These are phyloP conservation scores for Rhododendron henanense DNA, from an alignment of 148 eudicot species.

Conservation along the genomic window DNA sequence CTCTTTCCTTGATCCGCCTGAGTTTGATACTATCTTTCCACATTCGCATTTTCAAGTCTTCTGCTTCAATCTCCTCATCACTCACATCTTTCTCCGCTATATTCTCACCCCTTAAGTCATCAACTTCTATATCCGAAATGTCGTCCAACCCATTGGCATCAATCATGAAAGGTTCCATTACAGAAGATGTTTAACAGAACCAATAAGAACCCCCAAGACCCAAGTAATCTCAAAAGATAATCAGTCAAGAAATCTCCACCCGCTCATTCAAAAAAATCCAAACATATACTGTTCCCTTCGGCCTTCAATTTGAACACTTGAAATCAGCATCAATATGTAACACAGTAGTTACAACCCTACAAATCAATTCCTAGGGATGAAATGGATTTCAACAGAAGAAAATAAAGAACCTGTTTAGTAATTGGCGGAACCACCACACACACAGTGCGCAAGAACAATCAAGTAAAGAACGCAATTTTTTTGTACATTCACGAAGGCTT, in stretches of 20 bases:
- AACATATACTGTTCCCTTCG: not conserved
- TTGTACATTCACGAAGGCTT: not conserved
- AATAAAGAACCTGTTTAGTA: not conserved
- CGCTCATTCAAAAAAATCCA: not conserved
- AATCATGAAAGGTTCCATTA: slow-evolving; percentile 21
- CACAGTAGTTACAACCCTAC: not conserved
- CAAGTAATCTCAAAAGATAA: not conserved
- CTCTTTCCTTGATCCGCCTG: slow-evolving; percentile 71
- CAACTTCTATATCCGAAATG: slow-evolving; percentile 81
- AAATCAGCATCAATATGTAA: not conserved
- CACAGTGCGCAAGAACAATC: not conserved
- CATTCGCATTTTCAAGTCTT: slow-evolving; percentile 74
- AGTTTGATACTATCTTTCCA: slow-evolving; percentile 90
- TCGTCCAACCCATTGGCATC: slow-evolving; percentile 23
- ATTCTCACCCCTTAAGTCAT: slow-evolving; percentile 67
- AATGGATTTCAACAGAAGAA: not conserved
- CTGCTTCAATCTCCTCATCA: slow-evolving; percentile 88
- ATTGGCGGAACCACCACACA: not conserved
- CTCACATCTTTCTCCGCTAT: slow-evolving; percentile 90
- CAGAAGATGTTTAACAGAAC: not conserved
- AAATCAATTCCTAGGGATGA: not conserved
- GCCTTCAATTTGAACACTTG: not conserved
- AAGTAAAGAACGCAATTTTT: not conserved
- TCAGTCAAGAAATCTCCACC: not conserved
- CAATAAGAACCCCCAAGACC: not conserved